phyloP scores from a whole-genome alignment of 169 alveolate species.

The Eimeria necatrix region DNA sequence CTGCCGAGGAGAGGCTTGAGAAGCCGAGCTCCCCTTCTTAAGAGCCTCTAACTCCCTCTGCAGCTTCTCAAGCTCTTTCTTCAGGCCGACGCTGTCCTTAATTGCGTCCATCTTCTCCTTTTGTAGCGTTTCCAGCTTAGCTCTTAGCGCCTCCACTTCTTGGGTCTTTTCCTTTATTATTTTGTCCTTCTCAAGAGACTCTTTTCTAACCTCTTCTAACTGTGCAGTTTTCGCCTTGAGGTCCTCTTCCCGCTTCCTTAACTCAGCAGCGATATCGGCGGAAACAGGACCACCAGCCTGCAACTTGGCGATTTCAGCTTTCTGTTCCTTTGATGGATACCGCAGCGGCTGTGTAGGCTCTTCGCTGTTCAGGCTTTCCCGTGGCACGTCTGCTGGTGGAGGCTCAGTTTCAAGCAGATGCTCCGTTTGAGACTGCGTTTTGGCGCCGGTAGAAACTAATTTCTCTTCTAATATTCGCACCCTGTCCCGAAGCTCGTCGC shows the following conservation, averaged over 20 bases:
- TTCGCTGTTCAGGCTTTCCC: not conserved
- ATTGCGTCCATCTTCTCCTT: conserved; percentile 52
- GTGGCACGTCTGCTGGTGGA: not conserved
- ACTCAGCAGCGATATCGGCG: not conserved
- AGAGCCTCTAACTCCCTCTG: conserved; percentile 58
- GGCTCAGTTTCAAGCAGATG: not conserved
- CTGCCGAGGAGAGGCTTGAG: not conserved
- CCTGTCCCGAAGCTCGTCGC: conserved; percentile 14
- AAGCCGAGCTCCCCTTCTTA: conserved; percentile 11
- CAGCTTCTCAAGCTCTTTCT: conserved; percentile 50
- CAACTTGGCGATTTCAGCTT: conserved; percentile 22
- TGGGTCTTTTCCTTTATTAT: conserved; percentile 39
- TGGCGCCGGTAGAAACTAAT: not conserved
- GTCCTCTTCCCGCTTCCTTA: conserved; percentile 48
- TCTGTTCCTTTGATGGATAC: not conserved
- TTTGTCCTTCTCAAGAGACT: conserved; percentile 8
- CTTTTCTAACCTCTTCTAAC: conserved; percentile 24
- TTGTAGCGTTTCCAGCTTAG: conserved; percentile 48
- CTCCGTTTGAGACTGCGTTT: not conserved
- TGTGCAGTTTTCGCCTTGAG: conserved; percentile 37
- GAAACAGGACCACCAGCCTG: conserved; percentile 1
- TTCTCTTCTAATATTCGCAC: conserved; percentile 8
- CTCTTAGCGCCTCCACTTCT: conserved; percentile 30
- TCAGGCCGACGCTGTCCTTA: conserved; percentile 40
- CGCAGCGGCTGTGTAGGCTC: conserved; percentile 38